Evolutionary conservation across 495 filamentous ascomycete species (phyloP), one percentile per base, ranked within the genome.

Genomic region (Lophiotrema nucula): DNA sequence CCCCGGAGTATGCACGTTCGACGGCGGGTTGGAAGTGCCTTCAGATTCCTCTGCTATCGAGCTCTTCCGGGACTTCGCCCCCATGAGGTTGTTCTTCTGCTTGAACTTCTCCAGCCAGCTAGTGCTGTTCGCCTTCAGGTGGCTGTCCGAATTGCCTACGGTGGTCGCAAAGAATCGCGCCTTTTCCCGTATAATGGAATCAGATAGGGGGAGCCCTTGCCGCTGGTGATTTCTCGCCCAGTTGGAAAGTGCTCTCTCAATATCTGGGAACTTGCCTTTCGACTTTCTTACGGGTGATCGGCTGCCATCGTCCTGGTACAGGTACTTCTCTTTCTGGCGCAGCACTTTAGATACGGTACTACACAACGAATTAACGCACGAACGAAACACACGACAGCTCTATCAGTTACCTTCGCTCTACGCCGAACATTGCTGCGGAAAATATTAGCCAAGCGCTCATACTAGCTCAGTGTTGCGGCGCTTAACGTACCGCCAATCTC

Each of bases 301-400:
- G 60, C 83, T 89, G 25, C 89, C 86, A 70, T 95, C 92, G 51
- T 97, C 90, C 42, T 85, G 83, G 62, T 85, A 87, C 8, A 99
- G 83, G 74, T 97, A 99, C 72, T 97, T 95, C 58, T 97, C 93
- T 72, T 96, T 96, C 67, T 96, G 87, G 49, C 93, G 88, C 58
- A 97, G 74, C 47, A 99, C 93, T 70, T 99, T 99, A 55, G 93
- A 99, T 4, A 99, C 93, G 31, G 93, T 99, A 73, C 93, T 98
- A 69, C 19, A 59, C 41, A 62, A 51, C 46, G n/a, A 35, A 59
- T 61, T 28, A 60, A 65, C 59, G 52, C 23, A 41, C 53, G 33
- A 21, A 46, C 27, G 45, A 13, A 23, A 13, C 13, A 44, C 39
- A 64, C 45, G 38, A 54, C 18, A 37, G 54, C 39, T 39, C 12